Base-by-base conservation (phyloP, 2,329 filamentous ascomycete genomes). In the Neodidymelliopsis sp. region DNA sequence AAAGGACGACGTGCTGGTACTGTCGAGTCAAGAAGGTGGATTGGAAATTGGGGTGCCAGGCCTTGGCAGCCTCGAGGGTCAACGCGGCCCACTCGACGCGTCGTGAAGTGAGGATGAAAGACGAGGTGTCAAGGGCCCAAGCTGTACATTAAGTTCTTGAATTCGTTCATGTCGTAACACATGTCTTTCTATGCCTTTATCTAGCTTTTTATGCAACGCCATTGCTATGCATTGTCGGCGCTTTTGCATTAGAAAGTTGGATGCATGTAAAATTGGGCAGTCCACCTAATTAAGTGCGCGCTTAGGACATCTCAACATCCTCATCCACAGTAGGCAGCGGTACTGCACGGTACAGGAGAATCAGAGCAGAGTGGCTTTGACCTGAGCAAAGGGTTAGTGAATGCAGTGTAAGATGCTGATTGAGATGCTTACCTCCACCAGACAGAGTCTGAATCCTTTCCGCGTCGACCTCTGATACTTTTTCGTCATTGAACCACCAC, bases 401-500 rank as follows among this genome's bases (percentile, higher is more conserved):
- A 38, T 42, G 15, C 31, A 28, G 12, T 24, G n/a, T n/a, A 9
- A n/a, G 12, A n/a, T 3, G 5, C 20, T 27, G 16, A 68, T 37
- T 6, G 4, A 10, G 9, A 28, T 30, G 67, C 81, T 73, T 73
- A 84, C 91, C 93, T 66, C 95, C 94, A 50, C 94, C 95, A 39
- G 91, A 84, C 40, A 99, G 81, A 3, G 87, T 88, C 70, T 93
- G 89, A 59, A 99, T 95, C 79, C 96, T 94, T 64, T 97, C 93
- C 19, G 84, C 80, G 12, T 90, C 85, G 20, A 99, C 94, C 77
- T 99, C 94, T 11, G 88, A 86, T 24, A 99, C 94, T 78, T 91
- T 95, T 70, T 99, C 93, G 66, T 99, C 94, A 74, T 99, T 97
- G 82, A 99, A 99, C 93, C 94, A 99, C 93, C 94, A 99, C 94